Evolutionary conservation across 805 yeast species (phyloP), one percentile per base, ranked within the genome.

Genomic region (Kockiozyma suomiensis): DNA sequence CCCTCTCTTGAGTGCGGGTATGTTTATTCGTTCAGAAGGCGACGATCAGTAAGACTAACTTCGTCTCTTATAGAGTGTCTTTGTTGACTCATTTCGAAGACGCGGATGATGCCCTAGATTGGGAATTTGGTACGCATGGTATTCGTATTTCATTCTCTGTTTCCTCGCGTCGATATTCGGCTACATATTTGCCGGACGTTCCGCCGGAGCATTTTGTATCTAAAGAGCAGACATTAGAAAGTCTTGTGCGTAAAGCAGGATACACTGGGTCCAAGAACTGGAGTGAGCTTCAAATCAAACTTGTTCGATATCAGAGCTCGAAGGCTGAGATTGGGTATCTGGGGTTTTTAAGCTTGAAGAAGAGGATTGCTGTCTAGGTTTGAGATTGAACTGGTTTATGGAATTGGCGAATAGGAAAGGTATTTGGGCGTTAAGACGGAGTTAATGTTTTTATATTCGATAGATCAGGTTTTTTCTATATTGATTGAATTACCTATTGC

Each of bases 171-270:
- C 60, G 70, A 0, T 79, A 77, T 56, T 56, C 65, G 51, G 90
- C 97, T 0, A 94, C 98, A 0, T 94, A 90, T 67, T 74, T 94
- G 42, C 99, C 99, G 0, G 88, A 85, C 43, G 98, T 94, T 1
- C 96, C 97, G 23, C 79, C 76, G 3, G 98, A 93, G 66, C 96
- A 92, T 67, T 84, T 82, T 1, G 90, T 97, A 97, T 81, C 80
- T 65, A 81, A 87, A 68, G 74, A 76, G 17, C 85, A 88, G 25
- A 93, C 98, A 0, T 73, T 93, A 57, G 77, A 77, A 61, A 81
- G 88, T 65, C 78, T 96, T 40, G 82, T 93, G 2, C 75, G 79
- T 23, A 94, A 94, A 71, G 91, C 96, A 0, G 94, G 90, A 61
- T 61, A 62, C 46, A 56, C 61, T 12, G 78, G 74, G 13, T 67